phyloP scores from a whole-genome alignment of 306 rosid species.

The Quercus rubra region DNA sequence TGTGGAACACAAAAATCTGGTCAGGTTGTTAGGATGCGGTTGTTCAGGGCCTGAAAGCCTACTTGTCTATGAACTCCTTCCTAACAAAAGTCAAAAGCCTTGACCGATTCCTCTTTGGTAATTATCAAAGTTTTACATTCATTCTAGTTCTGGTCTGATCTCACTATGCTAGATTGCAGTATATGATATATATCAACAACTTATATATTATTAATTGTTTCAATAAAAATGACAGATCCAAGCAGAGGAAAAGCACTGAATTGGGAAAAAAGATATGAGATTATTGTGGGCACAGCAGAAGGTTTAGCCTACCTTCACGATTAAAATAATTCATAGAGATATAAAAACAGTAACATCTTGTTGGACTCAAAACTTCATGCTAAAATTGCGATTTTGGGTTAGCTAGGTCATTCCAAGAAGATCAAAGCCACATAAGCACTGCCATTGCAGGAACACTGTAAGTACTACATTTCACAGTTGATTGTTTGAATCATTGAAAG shows the following conservation, averaged over 20 bases:
- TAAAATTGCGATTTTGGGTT: slow-evolving; percentile 97
- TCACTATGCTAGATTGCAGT: too few species aligned
- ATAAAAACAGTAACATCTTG: slow-evolving; percentile 89
- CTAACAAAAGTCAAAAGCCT: slow-evolving; percentile 81
- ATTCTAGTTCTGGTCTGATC: not conserved
- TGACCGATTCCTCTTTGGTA: slow-evolving; percentile 84
- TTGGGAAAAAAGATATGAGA: slow-evolving; percentile 80
- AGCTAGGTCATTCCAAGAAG: slow-evolving; percentile 84
- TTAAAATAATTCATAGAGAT: slow-evolving; percentile 82
- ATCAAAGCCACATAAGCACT: slow-evolving; percentile 88
- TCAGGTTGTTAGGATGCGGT: slow-evolving; percentile 81
- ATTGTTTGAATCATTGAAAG: not conserved
- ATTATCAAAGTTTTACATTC: not conserved
- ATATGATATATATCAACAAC: not conserved
- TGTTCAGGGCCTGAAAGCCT: slow-evolving; percentile 95
- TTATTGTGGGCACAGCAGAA: slow-evolving; percentile 73
- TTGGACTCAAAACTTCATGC: slow-evolving; percentile 73
- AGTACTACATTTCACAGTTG: slow-evolving; percentile 2
- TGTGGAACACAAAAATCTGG: slow-evolving; percentile 83
- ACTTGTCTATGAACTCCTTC: slow-evolving; percentile 78
- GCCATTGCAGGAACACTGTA: slow-evolving; percentile 93
- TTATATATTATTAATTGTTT: slow-evolving; percentile 5
- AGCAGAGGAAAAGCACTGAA: slow-evolving; percentile 54
- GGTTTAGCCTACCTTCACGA: slow-evolving; percentile 78
- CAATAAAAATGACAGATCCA: slow-evolving; percentile 39